A percentile compares a stretch with the other conserved stretches of the same genome.
phyloP scores from a whole-genome alignment of 179 eudicot genomes.

The Dionaea muscipula region DNA sequence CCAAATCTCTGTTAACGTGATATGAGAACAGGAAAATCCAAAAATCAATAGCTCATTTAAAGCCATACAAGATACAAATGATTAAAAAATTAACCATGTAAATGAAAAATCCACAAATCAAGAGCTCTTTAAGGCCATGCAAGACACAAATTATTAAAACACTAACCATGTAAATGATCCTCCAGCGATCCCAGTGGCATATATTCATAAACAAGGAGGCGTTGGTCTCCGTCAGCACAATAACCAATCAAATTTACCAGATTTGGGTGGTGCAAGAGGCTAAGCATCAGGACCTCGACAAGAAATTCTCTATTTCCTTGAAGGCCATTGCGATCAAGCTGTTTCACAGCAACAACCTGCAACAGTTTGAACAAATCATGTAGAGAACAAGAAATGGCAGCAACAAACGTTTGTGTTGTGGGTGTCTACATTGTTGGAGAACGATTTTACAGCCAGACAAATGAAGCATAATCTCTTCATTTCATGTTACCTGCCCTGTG shows the following conservation, averaged over 20 bases:
- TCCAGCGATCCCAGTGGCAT: conserved; percentile 92
- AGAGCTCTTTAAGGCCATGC: too few species aligned
- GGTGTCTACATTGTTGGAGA: not conserved
- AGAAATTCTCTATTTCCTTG: conserved; percentile 89
- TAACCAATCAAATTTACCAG: conserved; percentile 82
- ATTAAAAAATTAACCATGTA: too few species aligned
- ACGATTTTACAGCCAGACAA: not conserved
- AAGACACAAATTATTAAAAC: too few species aligned
- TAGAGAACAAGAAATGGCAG: not conserved
- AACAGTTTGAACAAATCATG: not conserved
- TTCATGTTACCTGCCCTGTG: conserved; percentile 42
- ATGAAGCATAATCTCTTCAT: not conserved
- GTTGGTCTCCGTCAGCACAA: conserved; percentile 88
- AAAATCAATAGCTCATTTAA: too few species aligned
- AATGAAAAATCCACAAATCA: too few species aligned
- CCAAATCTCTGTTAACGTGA: too few species aligned
- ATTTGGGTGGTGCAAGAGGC: conserved; percentile 76
- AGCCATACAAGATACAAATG: too few species aligned
- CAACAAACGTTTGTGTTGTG: not conserved
- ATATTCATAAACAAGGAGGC: conserved; percentile 88
- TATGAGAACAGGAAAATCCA: too few species aligned
- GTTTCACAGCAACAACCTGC: conserved; percentile 93
- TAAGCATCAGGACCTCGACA: conserved; percentile 93
- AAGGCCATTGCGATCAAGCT: conserved; percentile 82
- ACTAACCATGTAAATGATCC: conserved; percentile 92